Evolutionary conservation across 2,329 filamentous ascomycete genomes (phyloP).

Genomic region (Nigrospora sphaerica): DNA sequence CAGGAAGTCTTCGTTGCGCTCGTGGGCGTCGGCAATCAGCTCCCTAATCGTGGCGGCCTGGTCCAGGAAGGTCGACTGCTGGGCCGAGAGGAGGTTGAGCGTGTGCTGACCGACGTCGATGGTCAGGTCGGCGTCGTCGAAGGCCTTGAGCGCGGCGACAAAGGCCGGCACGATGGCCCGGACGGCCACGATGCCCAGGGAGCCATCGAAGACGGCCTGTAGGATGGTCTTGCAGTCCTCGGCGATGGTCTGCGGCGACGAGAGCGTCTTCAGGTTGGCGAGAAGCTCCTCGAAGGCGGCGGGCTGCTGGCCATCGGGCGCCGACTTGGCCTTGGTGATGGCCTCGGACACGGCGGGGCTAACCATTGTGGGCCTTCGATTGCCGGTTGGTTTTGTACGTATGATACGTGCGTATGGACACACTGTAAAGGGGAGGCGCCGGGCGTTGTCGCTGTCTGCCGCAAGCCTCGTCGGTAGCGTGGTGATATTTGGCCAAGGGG

Average conservation of each 20-base stretch:
- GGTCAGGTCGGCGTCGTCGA: conserved; percentile 58
- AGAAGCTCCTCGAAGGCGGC: conserved; percentile 40
- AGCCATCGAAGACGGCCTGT: conserved; percentile 59
- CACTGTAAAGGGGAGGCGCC: too few species aligned
- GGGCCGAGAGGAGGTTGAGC: conserved; percentile 57
- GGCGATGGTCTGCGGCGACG: conserved; percentile 28
- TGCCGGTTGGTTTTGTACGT: too few species aligned
- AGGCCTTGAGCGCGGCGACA: conserved; percentile 51
- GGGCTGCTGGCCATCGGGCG: conserved; percentile 28
- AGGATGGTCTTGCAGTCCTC: conserved; percentile 62
- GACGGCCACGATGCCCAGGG: conserved; percentile 68
- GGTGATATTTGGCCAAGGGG: too few species aligned
- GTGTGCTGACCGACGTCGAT: conserved; percentile 71
- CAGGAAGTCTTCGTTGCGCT: conserved; percentile 72
- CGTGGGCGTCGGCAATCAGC: conserved; percentile 75
- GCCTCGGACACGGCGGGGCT: conserved; percentile 32
- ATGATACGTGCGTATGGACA: too few species aligned
- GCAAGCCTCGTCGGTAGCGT: too few species aligned
- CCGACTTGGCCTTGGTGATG: conserved; percentile 31
- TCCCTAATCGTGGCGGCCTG: conserved; percentile 75
- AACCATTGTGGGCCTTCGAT: conserved; percentile 10
- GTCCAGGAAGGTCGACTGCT: conserved; percentile 69
- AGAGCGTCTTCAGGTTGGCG: conserved; percentile 31
- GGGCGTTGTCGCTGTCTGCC: too few species aligned
- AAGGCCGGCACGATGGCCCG: conserved; percentile 64